Conservation (phyloP, 176 grass and related monocot species). For the Echinochloa phyllopogon region DNA sequence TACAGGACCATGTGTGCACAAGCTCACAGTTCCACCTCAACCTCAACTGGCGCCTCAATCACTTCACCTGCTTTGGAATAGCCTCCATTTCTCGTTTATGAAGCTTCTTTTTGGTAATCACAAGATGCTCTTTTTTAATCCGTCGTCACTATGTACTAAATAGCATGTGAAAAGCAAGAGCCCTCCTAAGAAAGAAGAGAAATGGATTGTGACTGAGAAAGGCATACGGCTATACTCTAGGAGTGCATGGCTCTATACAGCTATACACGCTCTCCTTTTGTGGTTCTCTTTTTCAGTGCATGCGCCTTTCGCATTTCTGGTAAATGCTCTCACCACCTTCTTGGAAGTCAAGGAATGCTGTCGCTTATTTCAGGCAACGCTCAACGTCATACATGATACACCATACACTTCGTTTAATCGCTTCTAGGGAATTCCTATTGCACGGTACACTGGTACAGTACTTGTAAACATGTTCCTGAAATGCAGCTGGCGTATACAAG, state of each 20-base stretch:
- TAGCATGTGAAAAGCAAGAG: not conserved
- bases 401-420: not conserved
- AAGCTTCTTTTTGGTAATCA: not conserved
- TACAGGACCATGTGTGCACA: not conserved
- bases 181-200: not conserved
- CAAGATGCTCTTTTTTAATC: not conserved
- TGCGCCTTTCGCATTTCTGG: not conserved
- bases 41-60: not conserved
- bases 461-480: too few species aligned
- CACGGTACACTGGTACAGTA: not conserved
- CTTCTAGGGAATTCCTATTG: not conserved
- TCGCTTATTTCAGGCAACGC: not conserved
- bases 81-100: not conserved
- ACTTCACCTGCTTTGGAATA: not conserved
- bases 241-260: not conserved
- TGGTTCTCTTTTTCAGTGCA: not conserved
- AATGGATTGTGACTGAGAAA: not conserved
- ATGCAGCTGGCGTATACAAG: not conserved
- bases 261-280: not conserved
- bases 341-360: not conserved
- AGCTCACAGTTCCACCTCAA: not conserved
- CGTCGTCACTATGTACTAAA: not conserved
- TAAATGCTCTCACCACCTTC: not conserved
- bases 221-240: not conserved
- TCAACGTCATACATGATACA: not conserved